Evolutionary conservation across 116 monocot species (phyloP).

Genomic region (Zostera marina): DNA sequence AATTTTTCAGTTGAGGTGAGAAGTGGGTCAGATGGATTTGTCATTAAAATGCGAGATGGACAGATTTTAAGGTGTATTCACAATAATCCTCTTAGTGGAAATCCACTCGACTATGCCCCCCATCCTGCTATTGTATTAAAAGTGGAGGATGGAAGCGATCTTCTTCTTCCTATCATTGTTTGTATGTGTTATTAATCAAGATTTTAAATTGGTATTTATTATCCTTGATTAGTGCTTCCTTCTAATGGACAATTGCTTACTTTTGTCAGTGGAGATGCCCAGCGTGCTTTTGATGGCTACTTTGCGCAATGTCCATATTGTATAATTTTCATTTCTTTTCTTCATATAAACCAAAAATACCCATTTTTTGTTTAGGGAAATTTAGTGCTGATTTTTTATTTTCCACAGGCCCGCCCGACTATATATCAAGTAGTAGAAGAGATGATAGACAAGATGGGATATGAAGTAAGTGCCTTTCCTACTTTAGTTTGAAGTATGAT

Average conservation of each 20-base stretch:
- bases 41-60: conserved; percentile 85
- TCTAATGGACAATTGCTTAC: background rate
- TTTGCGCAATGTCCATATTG: conserved; percentile 72
- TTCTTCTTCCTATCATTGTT: conserved; percentile 91
- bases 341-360: background rate
- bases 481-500: no score
- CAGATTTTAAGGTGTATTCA: conserved; percentile 61
- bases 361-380: background rate
- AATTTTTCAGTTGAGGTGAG: conserved; percentile 63
- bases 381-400: background rate
- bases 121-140: conserved; percentile 93
- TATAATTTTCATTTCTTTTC: conserved; percentile 13
- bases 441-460: conserved; percentile 97
- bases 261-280: conserved; percentile 77
- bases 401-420: conserved; percentile 69
- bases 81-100: conserved; percentile 55
- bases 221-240: no score
- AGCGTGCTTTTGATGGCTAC: conserved; percentile 84
- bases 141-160: conserved; percentile 86
- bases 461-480: conserved; percentile 22
- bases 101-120: conserved; percentile 64
- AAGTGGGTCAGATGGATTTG: conserved; percentile 76
- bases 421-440: conserved; percentile 83
- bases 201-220: background rate
- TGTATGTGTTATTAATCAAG: conserved; percentile 30